phyloP scores from a whole-genome alignment of 768 basidiomycete species.

The Tricholoma hemisulphureum region DNA sequence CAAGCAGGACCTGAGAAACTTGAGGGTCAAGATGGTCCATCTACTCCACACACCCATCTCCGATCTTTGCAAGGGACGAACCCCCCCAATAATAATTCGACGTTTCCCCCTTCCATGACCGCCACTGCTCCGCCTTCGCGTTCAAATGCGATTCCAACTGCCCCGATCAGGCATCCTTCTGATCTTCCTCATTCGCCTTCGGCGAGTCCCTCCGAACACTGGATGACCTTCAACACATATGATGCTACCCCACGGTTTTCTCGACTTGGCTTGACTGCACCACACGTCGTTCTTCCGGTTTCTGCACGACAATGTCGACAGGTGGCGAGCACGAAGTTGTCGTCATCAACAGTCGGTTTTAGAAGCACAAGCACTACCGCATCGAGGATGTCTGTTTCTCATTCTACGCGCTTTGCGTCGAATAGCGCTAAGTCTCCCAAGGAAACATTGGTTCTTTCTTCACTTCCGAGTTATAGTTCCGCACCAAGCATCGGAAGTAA shows the following conservation, averaged over 20 bases:
- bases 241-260: slow-evolving; percentile 40
- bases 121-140: neutral
- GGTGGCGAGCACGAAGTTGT: slow-evolving; percentile 9
- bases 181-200: neutral
- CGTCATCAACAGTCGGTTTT: slow-evolving; percentile 5
- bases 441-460: slow-evolving; percentile 4
- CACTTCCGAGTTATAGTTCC: neutral
- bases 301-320: slow-evolving; percentile 32
- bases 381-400: neutral
- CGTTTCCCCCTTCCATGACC: neutral
- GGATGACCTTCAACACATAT: slow-evolving; percentile 38
- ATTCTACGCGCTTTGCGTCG: neutral
- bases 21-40: neutral
- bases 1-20: neutral
- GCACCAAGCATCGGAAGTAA: neutral
- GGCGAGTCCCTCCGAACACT: slow-evolving; percentile 25
- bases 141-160: neutral
- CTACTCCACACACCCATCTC: neutral
- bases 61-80: neutral
- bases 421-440: slow-evolving; percentile 7
- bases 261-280: slow-evolving; percentile 32
- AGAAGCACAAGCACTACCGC: neutral
- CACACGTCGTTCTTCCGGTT: slow-evolving; percentile 41
- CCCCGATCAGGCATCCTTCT: neutral
- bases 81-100: neutral